phyloP scores from a whole-genome alignment of 2,329 filamentous ascomycete genomes.

The Hortaea werneckii region DNA sequence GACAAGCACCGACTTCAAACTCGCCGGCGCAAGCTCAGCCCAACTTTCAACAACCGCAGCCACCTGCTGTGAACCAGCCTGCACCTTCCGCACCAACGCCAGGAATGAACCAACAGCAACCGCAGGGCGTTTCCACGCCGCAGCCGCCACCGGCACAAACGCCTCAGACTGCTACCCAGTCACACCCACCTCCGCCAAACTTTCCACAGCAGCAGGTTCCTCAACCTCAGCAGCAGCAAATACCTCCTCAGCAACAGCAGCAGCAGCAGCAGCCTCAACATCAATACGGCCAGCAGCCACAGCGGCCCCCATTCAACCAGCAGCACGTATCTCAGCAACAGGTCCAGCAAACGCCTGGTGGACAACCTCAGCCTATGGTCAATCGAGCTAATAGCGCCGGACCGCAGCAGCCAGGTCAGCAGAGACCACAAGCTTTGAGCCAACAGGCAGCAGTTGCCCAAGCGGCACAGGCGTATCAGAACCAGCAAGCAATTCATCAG shows the following conservation, averaged over 20 bases:
- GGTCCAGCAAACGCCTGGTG: slow-evolving; percentile 24
- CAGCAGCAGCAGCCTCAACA: slow-evolving; percentile 13
- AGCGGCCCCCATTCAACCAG: slow-evolving; percentile 9
- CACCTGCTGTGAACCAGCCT: slow-evolving; percentile 6
- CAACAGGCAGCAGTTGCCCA: slow-evolving; percentile 36
- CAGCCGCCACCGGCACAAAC: slow-evolving; percentile 12
- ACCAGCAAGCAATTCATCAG: slow-evolving; percentile 5
- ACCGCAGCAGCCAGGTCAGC: slow-evolving; percentile 10
- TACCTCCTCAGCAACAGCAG: slow-evolving; percentile 15
- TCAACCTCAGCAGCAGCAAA: slow-evolving; percentile 10
- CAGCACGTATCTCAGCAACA: slow-evolving; percentile 13
- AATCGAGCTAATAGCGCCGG: slow-evolving; percentile 2
- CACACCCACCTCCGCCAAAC: slow-evolving; percentile 18
- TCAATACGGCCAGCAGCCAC: slow-evolving; percentile 12
- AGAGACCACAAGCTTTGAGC: slow-evolving; percentile 27
- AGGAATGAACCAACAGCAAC: slow-evolving; percentile 14
- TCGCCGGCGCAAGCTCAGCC: slow-evolving; percentile 5
- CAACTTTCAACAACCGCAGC: slow-evolving; percentile 4
- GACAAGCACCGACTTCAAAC: slow-evolving; percentile 1
- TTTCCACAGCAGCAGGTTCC: slow-evolving; percentile 21
- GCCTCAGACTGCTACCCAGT: slow-evolving; percentile 19
- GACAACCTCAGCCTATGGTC: neutral
- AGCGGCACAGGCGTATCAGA: slow-evolving; percentile 29
- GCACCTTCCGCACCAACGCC: slow-evolving; percentile 7
- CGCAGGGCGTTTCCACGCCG: slow-evolving; percentile 13